phyloP scores from a whole-genome alignment of 495 filamentous ascomycete genomes.

The Aspergillus homomorphus region DNA sequence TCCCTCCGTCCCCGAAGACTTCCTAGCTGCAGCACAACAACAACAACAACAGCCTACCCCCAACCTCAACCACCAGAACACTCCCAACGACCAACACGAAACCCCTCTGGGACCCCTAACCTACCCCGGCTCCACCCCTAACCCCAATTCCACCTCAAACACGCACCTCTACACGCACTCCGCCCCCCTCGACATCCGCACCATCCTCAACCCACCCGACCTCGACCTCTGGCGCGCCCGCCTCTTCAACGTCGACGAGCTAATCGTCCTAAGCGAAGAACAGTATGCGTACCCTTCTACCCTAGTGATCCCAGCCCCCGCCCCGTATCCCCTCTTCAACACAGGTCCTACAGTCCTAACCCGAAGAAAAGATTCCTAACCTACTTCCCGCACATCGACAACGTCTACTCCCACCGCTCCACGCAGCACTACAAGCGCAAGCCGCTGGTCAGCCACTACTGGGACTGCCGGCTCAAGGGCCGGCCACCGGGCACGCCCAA shows the following conservation, averaged over 20 bases:
- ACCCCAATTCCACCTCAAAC: constrained; percentile 14
- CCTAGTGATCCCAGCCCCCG: neutral
- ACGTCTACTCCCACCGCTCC: constrained; percentile 87
- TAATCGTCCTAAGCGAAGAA: constrained; percentile 72
- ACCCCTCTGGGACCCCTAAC: constrained; percentile 12
- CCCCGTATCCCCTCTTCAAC: neutral
- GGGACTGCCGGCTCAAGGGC: constrained; percentile 87
- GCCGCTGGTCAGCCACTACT: constrained; percentile 81
- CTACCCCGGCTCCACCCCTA: constrained; percentile 4
- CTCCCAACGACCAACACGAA: neutral
- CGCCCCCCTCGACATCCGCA: constrained; percentile 11
- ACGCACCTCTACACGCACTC: constrained; percentile 12
- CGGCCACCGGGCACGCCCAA: constrained; percentile 80
- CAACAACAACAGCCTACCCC: constrained; percentile 13
- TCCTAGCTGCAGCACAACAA: constrained; percentile 17
- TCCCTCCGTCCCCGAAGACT: constrained; percentile 23
- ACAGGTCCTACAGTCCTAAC: neutral
- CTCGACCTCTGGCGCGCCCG: constrained; percentile 70
- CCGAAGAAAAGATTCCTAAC: constrained; percentile 63
- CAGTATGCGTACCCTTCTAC: constrained; percentile 55
- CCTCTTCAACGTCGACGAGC: constrained; percentile 74
- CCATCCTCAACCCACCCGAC: constrained; percentile 63
- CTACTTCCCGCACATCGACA: constrained; percentile 89
- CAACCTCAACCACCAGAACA: neutral
- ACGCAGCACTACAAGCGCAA: constrained; percentile 84